phyloP scores from a whole-genome alignment of 106 monocot genomes.

The Acorus calamus region DNA sequence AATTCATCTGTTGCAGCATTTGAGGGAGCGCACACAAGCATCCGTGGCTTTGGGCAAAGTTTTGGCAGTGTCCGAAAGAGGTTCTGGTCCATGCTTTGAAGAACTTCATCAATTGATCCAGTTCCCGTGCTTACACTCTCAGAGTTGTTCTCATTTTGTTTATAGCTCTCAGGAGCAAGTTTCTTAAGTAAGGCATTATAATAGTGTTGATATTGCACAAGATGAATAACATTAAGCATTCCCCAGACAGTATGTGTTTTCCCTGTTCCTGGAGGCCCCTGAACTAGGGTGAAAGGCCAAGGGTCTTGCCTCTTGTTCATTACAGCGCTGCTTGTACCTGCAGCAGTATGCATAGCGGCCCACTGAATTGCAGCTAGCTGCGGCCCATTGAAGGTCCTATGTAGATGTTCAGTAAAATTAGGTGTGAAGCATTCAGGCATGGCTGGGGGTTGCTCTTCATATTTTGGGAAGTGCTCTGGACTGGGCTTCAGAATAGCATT shows the following conservation, averaged over 20 bases:
- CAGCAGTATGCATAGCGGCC: constrained; percentile 98
- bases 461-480: constrained; percentile 90
- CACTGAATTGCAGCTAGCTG: constrained; percentile 92
- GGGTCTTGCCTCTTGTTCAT: constrained; percentile 59
- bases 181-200: constrained; percentile 89
- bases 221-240: constrained; percentile 98
- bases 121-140: constrained; percentile 21
- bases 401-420: constrained; percentile 79
- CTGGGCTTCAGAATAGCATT: constrained; percentile 85
- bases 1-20: constrained; percentile 99
- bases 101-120: constrained; percentile 90
- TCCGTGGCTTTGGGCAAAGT: constrained; percentile 90
- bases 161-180: constrained; percentile 96
- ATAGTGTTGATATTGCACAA: constrained; percentile 97
- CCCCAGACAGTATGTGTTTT: constrained; percentile 99
- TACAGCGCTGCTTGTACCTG: constrained; percentile 44
- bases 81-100: constrained; percentile 95
- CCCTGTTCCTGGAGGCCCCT: constrained; percentile 96
- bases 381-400: constrained; percentile 71
- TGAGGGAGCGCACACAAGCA: constrained; percentile 98
- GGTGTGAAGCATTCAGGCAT: constrained; percentile 97
- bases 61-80: constrained; percentile 90
- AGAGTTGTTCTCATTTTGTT: constrained; percentile 41
- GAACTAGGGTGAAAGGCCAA: constrained; percentile 98
- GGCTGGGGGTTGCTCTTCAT: constrained; percentile 74